Evolutionary conservation across 2,329 filamentous ascomycete genomes (phyloP), one percentile per base, ranked within the genome.

Genomic region (Talaromyces sp.): DNA sequence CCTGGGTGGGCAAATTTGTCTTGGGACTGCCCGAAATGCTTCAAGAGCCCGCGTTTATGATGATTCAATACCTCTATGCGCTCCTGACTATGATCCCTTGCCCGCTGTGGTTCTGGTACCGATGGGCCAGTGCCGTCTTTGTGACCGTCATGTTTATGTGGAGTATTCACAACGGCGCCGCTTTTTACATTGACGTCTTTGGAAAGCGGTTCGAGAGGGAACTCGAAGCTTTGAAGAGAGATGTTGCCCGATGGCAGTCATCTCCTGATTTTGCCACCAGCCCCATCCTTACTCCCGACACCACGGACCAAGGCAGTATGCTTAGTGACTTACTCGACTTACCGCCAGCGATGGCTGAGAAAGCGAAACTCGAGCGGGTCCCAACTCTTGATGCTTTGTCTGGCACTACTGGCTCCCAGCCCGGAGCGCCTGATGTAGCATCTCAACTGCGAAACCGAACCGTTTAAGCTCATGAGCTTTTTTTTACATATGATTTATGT

Each of bases 121-220:
- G 88, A 52, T 91, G 88, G 83, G 88, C 91, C 0, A 95, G 90
- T 47, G 86, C 88, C 2, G 67, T 74, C 0, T 99, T 97, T 77
- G 81, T 99, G 53, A 81, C 88, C 59, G 78, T 85, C 2, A 87
- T 99, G n/a, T 98, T 99, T 71, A 82, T 86, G 51, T 97, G 93
- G 92, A 96, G 91, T 68, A 89, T 97, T 60, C 96, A 97, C 80
- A 99, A 99, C 69, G 95, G 95, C 33, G 92, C 95, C 19, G 98
- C 93, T 0, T 99, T 90, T 76, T 99, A 99, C 77, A 98, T 99
- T 71, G 95, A 99, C 69, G 91, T 98, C 1, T 99, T 98, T 73
- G 95, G 96, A 59, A 96, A 91, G 70, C 87, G 93, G 2, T 98
- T 99, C 81, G 92, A 99, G 80, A 96, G 93, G 72, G 95, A 99